A percentile compares a stretch with the other conserved stretches of the same genome.
Conservation (phyloP, 2,329 filamentous ascomycete species). For the Sporothrix curviconia region DNA sequence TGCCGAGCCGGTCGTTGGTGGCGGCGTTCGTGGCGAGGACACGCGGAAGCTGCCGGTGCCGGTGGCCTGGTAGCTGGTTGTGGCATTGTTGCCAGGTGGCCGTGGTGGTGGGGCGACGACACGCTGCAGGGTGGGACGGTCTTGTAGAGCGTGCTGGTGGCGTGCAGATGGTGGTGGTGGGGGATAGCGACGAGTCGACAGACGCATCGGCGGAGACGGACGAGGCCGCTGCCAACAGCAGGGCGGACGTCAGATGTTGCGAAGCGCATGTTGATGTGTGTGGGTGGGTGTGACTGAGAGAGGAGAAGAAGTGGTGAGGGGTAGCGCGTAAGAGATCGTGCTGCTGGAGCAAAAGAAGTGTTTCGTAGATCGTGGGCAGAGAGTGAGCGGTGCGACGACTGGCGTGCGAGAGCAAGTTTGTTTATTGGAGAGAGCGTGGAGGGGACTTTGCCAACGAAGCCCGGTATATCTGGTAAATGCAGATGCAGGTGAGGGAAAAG, state of each 20-base stretch:
- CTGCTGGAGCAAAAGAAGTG: slow-evolving; percentile 6
- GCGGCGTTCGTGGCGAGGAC: slow-evolving; percentile 25
- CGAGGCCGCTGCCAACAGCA: slow-evolving; percentile 42
- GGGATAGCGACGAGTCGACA: background rate
- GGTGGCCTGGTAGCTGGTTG: slow-evolving; percentile 22
- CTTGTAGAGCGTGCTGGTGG: slow-evolving; percentile 44
- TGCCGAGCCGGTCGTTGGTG: slow-evolving; percentile 27
- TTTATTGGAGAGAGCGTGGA: slow-evolving; percentile 19
- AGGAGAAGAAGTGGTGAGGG: background rate
- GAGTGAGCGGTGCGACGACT: background rate
- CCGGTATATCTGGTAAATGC: slow-evolving; percentile 21
- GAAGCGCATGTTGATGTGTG: slow-evolving; percentile 34
- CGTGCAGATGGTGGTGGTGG: slow-evolving; percentile 43
- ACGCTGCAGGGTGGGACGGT: slow-evolving; percentile 36
- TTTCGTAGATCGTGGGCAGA: background rate
- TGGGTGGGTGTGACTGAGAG: background rate
- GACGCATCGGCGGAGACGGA: slow-evolving; percentile 30
- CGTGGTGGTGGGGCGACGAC: slow-evolving; percentile 29
- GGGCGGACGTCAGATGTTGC: slow-evolving; percentile 39
- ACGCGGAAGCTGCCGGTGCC: slow-evolving; percentile 26
- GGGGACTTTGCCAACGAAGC: slow-evolving; percentile 54
- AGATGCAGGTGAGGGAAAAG: slow-evolving; percentile 7
- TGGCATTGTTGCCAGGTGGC: slow-evolving; percentile 31
- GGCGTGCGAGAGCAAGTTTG: background rate
- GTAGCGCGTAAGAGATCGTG: no score